Conservation (phyloP, 129 eudicot genomes). For the Smallanthus sonchifolius region DNA sequence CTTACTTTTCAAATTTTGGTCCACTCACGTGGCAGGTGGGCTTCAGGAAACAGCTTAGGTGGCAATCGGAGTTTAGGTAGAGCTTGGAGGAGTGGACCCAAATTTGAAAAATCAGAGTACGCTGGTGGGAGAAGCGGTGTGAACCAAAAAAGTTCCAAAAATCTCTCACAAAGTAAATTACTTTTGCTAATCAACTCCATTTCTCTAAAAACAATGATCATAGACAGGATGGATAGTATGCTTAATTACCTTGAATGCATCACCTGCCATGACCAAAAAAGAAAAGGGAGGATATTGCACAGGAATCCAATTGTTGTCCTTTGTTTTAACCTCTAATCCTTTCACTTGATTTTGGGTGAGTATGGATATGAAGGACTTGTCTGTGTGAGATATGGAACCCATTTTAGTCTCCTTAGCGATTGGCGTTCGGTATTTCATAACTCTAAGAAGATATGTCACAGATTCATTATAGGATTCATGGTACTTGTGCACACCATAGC, state of each 20-base stretch:
- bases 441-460: conserved; percentile 34
- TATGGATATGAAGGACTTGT: conserved; percentile 43
- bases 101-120: too few species aligned
- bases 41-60: too few species aligned
- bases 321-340: conserved; percentile 46
- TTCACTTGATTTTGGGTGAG: conserved; percentile 43
- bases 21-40: too few species aligned
- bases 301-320: conserved; percentile 37
- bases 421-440: conserved; percentile 33
- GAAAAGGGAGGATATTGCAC: conserved; percentile 35
- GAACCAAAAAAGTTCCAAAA: too few species aligned
- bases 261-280: conserved; percentile 55
- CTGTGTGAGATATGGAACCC: conserved; percentile 36
- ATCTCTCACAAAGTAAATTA: too few species aligned
- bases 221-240: background rate
- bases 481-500: conserved; percentile 34
- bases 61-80: too few species aligned
- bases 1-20: too few species aligned
- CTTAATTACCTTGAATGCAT: conserved; percentile 44
- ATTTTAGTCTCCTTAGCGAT: conserved; percentile 24
- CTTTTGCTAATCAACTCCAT: too few species aligned
- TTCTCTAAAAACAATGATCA: background rate
- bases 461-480: conserved; percentile 24
- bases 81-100: too few species aligned
- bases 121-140: too few species aligned